A percentile compares a stretch with the other conserved stretches of the same genome.
Conservation (phyloP, 2,329 filamentous ascomycete species). For the Talaromyces sp. region DNA sequence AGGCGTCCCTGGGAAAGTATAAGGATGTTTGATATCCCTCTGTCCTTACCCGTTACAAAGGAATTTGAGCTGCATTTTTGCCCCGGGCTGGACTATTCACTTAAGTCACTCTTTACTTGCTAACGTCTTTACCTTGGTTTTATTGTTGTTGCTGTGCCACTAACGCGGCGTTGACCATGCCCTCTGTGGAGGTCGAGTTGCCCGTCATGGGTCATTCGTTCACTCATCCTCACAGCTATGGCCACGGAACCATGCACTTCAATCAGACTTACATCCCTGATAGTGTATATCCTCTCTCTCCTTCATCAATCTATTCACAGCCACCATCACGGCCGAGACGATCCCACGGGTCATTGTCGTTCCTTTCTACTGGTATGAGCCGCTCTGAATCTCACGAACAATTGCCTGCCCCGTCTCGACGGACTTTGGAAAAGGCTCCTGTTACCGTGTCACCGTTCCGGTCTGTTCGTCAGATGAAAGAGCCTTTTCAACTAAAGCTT, state of each 20-base stretch:
- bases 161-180: constrained; percentile 24
- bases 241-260: constrained; percentile 5
- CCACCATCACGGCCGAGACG: constrained; percentile 31
- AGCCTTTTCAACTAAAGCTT: constrained; percentile 38
- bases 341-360: constrained; percentile 34
- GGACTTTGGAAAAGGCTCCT: constrained; percentile 27
- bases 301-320: constrained; percentile 23
- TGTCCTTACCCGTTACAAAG: constrained; percentile 7
- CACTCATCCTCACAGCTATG: constrained; percentile 14
- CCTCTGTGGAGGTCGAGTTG: constrained; percentile 29
- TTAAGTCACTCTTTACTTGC: constrained; percentile 4
- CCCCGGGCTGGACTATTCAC: constrained; percentile 12
- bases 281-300: constrained; percentile 22
- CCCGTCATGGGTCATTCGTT: constrained; percentile 23
- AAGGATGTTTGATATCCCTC: constrained; percentile 16
- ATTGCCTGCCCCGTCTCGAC: constrained; percentile 25
- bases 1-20: constrained; percentile 14
- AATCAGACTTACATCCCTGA: constrained; percentile 22
- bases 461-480: constrained; percentile 40
- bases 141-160: background rate
- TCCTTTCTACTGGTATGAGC: constrained; percentile 31
- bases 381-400: constrained; percentile 31
- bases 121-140: background rate
- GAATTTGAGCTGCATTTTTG: constrained; percentile 18
- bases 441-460: constrained; percentile 37